Percentiles rank a stretch among this genome's conserved stretches.
Evolutionary conservation across 2,329 filamentous ascomycete species (phyloP).

Genomic region (Scytalidium lignicola): DNA sequence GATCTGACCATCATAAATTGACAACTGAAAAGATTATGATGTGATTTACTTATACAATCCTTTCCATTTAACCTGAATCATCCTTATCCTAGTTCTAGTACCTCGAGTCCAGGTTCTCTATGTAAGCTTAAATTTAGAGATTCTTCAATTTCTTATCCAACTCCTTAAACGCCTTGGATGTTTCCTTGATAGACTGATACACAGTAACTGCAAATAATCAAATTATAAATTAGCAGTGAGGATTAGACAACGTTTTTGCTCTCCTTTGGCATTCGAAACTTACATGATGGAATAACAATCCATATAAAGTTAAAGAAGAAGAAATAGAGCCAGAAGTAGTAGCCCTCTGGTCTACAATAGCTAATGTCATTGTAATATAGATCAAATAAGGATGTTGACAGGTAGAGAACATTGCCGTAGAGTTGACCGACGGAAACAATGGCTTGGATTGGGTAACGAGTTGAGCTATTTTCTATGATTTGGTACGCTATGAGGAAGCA

Average conservation of each 20-base stretch:
- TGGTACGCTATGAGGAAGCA: constrained; percentile 43
- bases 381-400: constrained; percentile 51
- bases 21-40: too few species aligned
- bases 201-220: constrained; percentile 1
- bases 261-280: constrained; percentile 23
- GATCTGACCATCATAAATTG: too few species aligned
- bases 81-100: too few species aligned
- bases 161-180: constrained; percentile 28
- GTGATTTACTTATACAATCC: too few species aligned
- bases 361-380: constrained; percentile 39
- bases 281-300: constrained; percentile 51
- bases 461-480: constrained; percentile 37
- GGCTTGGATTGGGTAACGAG: constrained; percentile 46
- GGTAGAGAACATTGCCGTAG: constrained; percentile 58
- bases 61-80: too few species aligned
- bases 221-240: background rate
- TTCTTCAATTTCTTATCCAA: constrained; percentile 13
- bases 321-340: constrained; percentile 62
- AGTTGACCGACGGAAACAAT: constrained; percentile 31
- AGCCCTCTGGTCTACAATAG: constrained; percentile 52
- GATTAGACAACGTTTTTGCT: background rate
- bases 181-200: constrained; percentile 27
- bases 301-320: constrained; percentile 58
- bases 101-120: too few species aligned
- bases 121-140: too few species aligned